phyloP scores from a whole-genome alignment of 768 basidiomycete genomes.

The Rickenella mellea region DNA sequence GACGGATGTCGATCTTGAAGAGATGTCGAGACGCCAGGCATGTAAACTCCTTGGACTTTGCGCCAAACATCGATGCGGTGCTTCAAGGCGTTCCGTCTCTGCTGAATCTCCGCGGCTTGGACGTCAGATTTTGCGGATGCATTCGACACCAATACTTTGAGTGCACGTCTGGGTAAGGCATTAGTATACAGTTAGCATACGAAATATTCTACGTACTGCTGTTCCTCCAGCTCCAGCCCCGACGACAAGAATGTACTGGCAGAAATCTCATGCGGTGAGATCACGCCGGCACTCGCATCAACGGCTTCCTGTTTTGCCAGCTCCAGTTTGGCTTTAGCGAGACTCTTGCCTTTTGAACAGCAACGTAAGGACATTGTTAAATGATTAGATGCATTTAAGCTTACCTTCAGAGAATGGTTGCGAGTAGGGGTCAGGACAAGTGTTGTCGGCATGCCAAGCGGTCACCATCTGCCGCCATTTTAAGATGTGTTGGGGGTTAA shows the following conservation, averaged over 20 bases:
- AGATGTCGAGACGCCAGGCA: constrained; percentile 7
- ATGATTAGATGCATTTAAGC: background rate
- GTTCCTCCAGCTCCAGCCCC: background rate
- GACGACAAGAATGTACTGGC: background rate
- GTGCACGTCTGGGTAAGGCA: too few relatives aligned
- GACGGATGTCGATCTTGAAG: too few relatives aligned
- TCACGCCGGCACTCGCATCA: background rate
- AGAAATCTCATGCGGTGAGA: background rate
- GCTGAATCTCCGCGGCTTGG: background rate
- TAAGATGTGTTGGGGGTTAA: background rate
- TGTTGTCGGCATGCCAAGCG: constrained; percentile 6
- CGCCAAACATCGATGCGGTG: constrained; percentile 5
- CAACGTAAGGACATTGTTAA: background rate
- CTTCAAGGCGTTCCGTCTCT: background rate
- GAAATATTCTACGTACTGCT: background rate
- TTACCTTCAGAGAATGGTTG: constrained; percentile 5
- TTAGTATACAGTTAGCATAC: too few relatives aligned
- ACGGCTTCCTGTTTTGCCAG: background rate
- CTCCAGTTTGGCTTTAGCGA: background rate
- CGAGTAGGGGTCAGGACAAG: constrained; percentile 3
- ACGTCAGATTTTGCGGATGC: too few relatives aligned
- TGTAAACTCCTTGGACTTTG: constrained; percentile 7
- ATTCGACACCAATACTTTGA: too few relatives aligned
- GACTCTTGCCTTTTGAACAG: background rate
- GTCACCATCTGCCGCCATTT: background rate